Conservation (phyloP, 495 filamentous ascomycete genomes). For the Diplogelasinospora grovesii region DNA sequence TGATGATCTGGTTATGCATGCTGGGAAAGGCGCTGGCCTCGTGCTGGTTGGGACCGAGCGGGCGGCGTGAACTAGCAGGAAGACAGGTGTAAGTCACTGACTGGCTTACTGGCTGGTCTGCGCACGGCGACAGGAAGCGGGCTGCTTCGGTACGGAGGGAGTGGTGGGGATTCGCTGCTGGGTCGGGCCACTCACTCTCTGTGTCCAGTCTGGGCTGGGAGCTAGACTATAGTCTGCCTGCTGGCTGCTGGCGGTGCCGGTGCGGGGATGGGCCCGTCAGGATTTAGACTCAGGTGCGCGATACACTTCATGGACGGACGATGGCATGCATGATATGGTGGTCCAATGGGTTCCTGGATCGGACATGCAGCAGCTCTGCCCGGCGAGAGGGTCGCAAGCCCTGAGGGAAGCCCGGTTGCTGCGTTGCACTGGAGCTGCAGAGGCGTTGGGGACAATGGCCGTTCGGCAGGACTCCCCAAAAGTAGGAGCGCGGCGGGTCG, state of each 20-base stretch:
- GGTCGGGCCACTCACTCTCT: conserved; percentile 17
- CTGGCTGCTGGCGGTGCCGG: too few species aligned
- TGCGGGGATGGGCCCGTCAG: conserved; percentile 21
- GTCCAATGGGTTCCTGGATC: conserved; percentile 25
- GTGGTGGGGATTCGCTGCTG: conserved; percentile 11
- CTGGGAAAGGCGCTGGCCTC: conserved; percentile 25
- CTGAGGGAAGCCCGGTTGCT: conserved; percentile 10
- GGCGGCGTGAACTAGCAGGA: conserved; percentile 22
- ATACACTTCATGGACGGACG: conserved; percentile 21
- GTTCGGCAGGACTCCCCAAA: conserved; percentile 15
- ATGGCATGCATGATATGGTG: conserved; percentile 25
- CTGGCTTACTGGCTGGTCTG: too few species aligned
- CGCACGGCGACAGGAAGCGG: conserved; percentile 30
- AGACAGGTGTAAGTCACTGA: conserved; percentile 12
- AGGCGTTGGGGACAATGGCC: conserved; percentile 18
- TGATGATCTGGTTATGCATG: conserved; percentile 47
- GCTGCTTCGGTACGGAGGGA: conserved; percentile 12
- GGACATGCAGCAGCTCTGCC: conserved; percentile 23
- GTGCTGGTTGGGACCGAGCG: conserved; percentile 19
- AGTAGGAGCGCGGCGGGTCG: conserved; percentile 16
- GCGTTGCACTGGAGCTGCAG: conserved; percentile 20
- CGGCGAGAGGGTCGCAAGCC: conserved; percentile 15
- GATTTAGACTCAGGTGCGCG: conserved; percentile 17
- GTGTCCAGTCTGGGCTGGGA: conserved; percentile 4
- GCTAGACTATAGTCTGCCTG: conserved; percentile 9